A percentile compares a stretch with the other conserved stretches of the same genome.
Evolutionary conservation across 495 filamentous ascomycete species (phyloP).

Genomic region (Aspergillus sclerotioniger): DNA sequence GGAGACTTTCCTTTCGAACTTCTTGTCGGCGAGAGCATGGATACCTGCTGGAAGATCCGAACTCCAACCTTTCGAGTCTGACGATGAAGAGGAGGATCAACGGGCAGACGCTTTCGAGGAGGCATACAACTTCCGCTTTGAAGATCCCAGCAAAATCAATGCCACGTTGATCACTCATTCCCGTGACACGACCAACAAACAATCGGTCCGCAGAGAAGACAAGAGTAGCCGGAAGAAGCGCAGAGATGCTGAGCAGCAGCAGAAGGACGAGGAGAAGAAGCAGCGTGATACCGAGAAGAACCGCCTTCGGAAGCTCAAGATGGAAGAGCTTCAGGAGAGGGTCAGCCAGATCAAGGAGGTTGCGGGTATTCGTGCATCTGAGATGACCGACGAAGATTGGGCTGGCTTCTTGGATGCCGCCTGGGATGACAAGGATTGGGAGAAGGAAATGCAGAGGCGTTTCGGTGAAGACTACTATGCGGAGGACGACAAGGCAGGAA

Average conservation of each 20-base stretch:
- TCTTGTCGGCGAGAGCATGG: constrained; percentile 88
- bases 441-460: constrained; percentile 76
- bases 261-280: constrained; percentile 74
- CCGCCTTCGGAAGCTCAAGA: constrained; percentile 77
- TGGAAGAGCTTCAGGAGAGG: constrained; percentile 82
- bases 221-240: constrained; percentile 69
- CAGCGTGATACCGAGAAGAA: constrained; percentile 78
- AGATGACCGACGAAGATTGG: constrained; percentile 75
- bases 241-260: constrained; percentile 71
- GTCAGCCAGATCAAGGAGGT: constrained; percentile 80
- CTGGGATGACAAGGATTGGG: constrained; percentile 86
- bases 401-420: constrained; percentile 75
- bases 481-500: constrained; percentile 49
- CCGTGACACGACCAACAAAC: constrained; percentile 73
- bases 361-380: constrained; percentile 67
- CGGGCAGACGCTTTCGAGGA: constrained; percentile 83
- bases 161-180: constrained; percentile 82
- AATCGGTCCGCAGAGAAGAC: constrained; percentile 81
- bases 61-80: constrained; percentile 81
- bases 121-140: constrained; percentile 96
- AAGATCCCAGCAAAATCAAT: constrained; percentile 81
- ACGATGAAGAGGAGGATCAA: constrained; percentile 81
- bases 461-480: constrained; percentile 92
- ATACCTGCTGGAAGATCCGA: constrained; percentile 56
- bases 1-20: constrained; percentile 85